Conservation (phyloP, 805 yeast species). For the Candida sithepensis region DNA sequence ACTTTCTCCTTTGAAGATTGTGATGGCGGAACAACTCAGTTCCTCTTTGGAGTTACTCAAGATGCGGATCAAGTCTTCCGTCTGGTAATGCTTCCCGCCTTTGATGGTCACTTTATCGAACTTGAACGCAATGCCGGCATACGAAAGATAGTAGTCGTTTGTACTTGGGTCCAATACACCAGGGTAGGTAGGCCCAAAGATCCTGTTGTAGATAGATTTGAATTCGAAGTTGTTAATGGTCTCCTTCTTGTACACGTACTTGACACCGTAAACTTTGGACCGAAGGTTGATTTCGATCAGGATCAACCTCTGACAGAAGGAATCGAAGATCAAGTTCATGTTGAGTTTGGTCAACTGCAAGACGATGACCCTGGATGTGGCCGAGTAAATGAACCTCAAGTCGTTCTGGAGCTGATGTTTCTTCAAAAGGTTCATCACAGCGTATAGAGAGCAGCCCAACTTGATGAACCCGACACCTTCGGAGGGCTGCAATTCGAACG, state of each 20-base stretch:
- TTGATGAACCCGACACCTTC: constrained; percentile 24
- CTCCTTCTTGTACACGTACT: constrained; percentile 21
- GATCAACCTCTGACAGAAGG: constrained; percentile 22
- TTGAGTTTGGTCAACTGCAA: constrained; percentile 20
- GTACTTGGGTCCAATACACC: constrained; percentile 35
- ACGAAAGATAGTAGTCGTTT: constrained; percentile 42
- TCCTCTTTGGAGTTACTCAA: constrained; percentile 29
- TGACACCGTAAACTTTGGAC: constrained; percentile 9
- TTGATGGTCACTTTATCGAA: constrained; percentile 30
- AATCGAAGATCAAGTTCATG: constrained; percentile 27
- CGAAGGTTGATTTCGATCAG: constrained; percentile 24
- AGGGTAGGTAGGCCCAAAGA: constrained; percentile 62
- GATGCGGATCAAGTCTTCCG: constrained; percentile 20
- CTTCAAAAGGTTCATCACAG: constrained; percentile 14
- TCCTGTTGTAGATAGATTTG: constrained; percentile 47
- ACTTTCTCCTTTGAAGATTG: constrained; percentile 38
- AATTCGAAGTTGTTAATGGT: constrained; percentile 27
- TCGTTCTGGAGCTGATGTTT: constrained; percentile 13
- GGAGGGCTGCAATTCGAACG: constrained; percentile 23
- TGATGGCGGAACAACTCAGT: constrained; percentile 35
- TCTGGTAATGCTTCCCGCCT: constrained; percentile 1
- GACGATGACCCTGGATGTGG: constrained; percentile 13
- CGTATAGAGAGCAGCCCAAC: constrained; percentile 26
- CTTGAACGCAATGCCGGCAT: constrained; percentile 54
- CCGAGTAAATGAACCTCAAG: constrained; percentile 21